Conservation (phyloP, 345 rosid species). For the Raphanus raphanistrum region DNA sequence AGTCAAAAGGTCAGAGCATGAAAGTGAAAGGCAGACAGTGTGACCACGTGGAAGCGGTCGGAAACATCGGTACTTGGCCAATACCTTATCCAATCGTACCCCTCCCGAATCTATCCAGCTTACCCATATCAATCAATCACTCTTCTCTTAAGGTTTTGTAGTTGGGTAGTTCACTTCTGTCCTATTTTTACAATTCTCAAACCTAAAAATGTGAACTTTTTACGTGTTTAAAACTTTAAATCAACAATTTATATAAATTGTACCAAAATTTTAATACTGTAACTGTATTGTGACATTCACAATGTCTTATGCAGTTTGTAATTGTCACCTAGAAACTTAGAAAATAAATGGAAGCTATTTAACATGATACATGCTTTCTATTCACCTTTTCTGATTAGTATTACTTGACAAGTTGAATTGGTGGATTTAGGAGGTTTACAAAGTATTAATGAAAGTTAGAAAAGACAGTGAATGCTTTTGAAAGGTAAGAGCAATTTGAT, state of each 20-base stretch:
- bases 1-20: slow-evolving; percentile 51
- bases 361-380: background rate
- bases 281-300: background rate
- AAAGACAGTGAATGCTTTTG: background rate
- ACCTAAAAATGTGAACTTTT: background rate
- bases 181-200: slow-evolving; percentile 1
- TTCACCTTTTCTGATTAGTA: background rate
- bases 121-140: slow-evolving; percentile 4
- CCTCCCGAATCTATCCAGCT: slow-evolving; percentile 18
- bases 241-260: background rate
- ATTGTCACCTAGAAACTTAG: background rate
- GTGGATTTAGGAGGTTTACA: background rate
- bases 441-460: background rate
- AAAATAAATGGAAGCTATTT: background rate
- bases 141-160: background rate
- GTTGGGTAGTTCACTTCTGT: background rate
- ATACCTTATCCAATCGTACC: slow-evolving; percentile 43
- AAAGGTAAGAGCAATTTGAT: background rate
- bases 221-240: background rate
- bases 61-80: slow-evolving; percentile 64
- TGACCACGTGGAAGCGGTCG: slow-evolving; percentile 62
- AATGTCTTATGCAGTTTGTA: background rate
- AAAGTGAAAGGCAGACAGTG: slow-evolving; percentile 41
- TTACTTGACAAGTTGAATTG: background rate
- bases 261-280: background rate